Evolutionary conservation across 768 basidiomycete genomes (phyloP), one percentile per base, ranked within the genome.

Genomic region (Inosperma sp.): DNA sequence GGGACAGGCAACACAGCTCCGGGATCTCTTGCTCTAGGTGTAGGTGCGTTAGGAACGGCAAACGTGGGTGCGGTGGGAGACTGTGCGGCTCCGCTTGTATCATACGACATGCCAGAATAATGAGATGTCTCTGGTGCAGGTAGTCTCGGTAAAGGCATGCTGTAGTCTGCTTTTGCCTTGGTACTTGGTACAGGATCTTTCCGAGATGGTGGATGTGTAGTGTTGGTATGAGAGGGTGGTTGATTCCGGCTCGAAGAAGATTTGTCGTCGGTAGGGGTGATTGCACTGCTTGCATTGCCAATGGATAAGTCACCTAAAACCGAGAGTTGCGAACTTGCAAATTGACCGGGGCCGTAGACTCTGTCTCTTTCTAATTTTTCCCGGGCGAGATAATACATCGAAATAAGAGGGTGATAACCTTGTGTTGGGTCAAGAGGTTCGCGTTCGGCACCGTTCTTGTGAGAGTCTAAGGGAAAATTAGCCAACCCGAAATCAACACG

Each of bases 331-430:
- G 93, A 96, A 48, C 81, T 88, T 2, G 96, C 96, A 68, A 99
- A 99, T 55, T 89, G 84, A 3, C 93, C 93, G 0, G 85, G 84
- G 0, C 95, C 96, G 67, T 94, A 98, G 6, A 99, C 88, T 45
- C 81, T 78, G 59, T 99, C 96, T 48, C 96, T 76, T 63, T 98
- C 93, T 62, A 93, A 75, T 76, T 97, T 98, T 73, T 99, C 96
- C 47, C 91, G 77, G 4, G 94, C 89, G 16, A 99, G 82, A 72
- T 84, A 97, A 67, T 99, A 99, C 71, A 99, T 97, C 25, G 93
- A 92, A 39, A 98, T 79, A 22, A 99, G 77, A 0, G 93, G 94
- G 65, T 97, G 93, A 72, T 92, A 99, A 1, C 93, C 96, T 48
- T 81, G 74, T 12, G 92, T 95, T 4, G 95, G 94, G 62, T 99